phyloP scores from a whole-genome alignment of 768 basidiomycete genomes.

The Lentinula aciculospora region DNA sequence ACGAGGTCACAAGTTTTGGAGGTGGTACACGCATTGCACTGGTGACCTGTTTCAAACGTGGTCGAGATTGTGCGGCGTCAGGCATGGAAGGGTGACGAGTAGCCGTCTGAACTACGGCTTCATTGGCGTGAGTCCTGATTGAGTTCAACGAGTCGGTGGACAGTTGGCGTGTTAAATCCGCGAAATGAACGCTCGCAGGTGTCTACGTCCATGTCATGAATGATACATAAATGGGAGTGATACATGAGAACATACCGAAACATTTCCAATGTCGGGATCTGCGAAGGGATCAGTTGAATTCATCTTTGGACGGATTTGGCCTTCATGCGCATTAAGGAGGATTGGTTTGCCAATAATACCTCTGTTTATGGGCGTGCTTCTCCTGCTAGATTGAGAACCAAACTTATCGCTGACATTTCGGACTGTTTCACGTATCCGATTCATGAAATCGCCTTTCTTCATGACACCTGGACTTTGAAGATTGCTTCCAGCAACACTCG shows the following conservation, averaged over 20 bases:
- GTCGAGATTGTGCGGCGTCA: slow-evolving; percentile 25
- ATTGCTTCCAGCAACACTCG: slow-evolving; percentile 9
- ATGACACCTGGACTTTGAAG: slow-evolving; percentile 47
- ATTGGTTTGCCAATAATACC: slow-evolving; percentile 61
- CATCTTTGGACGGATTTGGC: neutral
- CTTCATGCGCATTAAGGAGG: slow-evolving; percentile 15
- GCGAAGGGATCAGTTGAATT: slow-evolving; percentile 35
- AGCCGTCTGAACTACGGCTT: slow-evolving; percentile 42
- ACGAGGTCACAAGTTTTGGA: slow-evolving; percentile 37
- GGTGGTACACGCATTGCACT: slow-evolving; percentile 61
- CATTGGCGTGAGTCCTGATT: slow-evolving; percentile 29
- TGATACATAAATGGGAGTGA: slow-evolving; percentile 41
- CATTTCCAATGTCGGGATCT: slow-evolving; percentile 29
- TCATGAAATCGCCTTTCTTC: slow-evolving; percentile 66
- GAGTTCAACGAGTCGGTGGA: slow-evolving; percentile 29
- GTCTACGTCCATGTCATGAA: slow-evolving; percentile 7
- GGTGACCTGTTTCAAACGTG: slow-evolving; percentile 69
- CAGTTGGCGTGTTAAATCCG: slow-evolving; percentile 29
- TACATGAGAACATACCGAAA: slow-evolving; percentile 36
- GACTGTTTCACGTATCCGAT: slow-evolving; percentile 56
- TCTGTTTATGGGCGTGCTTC: slow-evolving; percentile 22
- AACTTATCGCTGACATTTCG: slow-evolving; percentile 65
- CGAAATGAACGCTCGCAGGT: slow-evolving; percentile 36
- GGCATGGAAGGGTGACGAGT: slow-evolving; percentile 19
- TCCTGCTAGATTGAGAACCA: slow-evolving; percentile 26